Base-by-base conservation (phyloP, 805 yeast species). In the Spencermartinsiella europaea region DNA sequence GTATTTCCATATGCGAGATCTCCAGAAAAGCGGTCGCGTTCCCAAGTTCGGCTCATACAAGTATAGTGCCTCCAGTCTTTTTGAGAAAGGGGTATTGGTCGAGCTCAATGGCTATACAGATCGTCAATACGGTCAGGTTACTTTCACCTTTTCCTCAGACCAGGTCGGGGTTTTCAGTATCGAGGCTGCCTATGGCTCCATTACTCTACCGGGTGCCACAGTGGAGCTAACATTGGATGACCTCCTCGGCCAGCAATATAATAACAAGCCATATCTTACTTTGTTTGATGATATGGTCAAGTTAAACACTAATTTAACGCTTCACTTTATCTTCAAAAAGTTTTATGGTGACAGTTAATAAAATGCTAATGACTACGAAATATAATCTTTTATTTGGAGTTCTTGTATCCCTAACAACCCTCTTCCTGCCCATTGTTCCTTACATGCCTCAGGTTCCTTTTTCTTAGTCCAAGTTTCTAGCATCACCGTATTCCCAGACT, bases 31-130 rank as follows among this genome's bases (percentile, higher is more conserved):
- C 16, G 87, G 88, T 31, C 71, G 83, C 40, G 64, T 83, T 28
- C 87, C 91, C 1, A 77, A 76, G 59, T 85, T 81, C 64, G 95
- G 95, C 2, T 79, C 86, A 1, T 84, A 77, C 69, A 81, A 81
- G 61, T 85, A 86, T 67, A 76, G 87, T 0, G 82, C 87, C 3
- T 82, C 83, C 54, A 82, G 81, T 57, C 72, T 91, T 34, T 70
- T 77, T 58, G 96, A 89, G 48, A 83, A 77, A 52, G 83, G 85
- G 0, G 75, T 89, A 1, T 62, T 90, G 17, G 61, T 75, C 2
- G 82, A 79, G 44, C 69, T 84, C 34, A 74, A 73, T 15, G 88
- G 87, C 0, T 69, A 65, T 49, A 46, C 55, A 4, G 72, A 67
- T 14, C 54, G 66, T 8, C 79, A 77, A 47, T 71, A 79, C 40